Base-by-base conservation (phyloP, 2,329 filamentous ascomycete species). In the Chaetomium strumarium region DNA sequence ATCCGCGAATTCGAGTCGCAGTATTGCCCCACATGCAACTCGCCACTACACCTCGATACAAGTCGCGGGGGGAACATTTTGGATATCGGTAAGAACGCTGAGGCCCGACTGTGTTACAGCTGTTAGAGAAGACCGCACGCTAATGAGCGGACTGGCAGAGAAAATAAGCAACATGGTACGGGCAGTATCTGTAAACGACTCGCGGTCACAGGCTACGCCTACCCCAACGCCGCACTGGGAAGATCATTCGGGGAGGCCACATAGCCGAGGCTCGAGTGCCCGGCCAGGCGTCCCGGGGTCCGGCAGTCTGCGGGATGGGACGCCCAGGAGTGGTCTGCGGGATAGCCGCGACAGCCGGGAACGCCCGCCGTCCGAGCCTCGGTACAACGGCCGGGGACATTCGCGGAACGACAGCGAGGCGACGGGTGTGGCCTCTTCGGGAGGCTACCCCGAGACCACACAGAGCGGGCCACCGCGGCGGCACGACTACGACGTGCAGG, bases 401-500 rank as follows among this genome's bases (percentile, higher is more conserved):
- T 76, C 75, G 54, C 83, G 91, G 43, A 92, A 85, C 62, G 88
- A 90, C 60, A 96, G 90, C 47, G 52, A 54, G 33, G 52, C 52
- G 58, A 33, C 70, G 2, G 86, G 86, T 14, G 75, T 80, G 24
- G 77, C 83, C 10, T 93, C 90, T 1, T 90, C 88, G 1, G 83
- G 79, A 19, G 90, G 91, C 42, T 96, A 95, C 64, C 79, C 84
- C 24, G 88, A 92, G 57, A 85, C 85, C 2, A 83, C 83, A 14
- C 83, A 88, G 61, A 85, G 81, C 63, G 80, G 79, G 7, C 81
- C 81, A 36, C 74, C 74, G 24, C 78, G 79, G 38, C 82, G 91
- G 62, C 90, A 96, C 65, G 92, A 97, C 66, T 97, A 96, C 64
- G 93, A 97, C 65, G 82, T 96, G 14, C 92, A 97, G 68, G 90